Evolutionary conservation across 768 basidiomycete species (phyloP), one percentile per base, ranked within the genome.

Genomic region (Boletus vermiculosoides): DNA sequence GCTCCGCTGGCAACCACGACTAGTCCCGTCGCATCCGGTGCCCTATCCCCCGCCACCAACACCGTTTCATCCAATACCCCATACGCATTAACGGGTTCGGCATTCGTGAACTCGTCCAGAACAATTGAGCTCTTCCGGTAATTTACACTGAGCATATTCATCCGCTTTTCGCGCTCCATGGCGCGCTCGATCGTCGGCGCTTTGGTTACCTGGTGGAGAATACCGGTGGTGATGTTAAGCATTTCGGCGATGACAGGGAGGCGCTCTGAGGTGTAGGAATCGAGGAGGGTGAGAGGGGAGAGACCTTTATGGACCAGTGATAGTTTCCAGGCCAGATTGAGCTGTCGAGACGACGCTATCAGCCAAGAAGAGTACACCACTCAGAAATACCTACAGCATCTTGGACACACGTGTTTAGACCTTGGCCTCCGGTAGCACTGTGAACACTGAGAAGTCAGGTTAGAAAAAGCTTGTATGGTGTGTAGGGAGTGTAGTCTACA

Each of bases 311-410:
- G 52, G 11, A 78, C 78, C 4, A 78, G 67, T 2, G 78, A 68
- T 10, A 81, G 59, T 57, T 81, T 81, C 80, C 78, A 80, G 0
- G 65, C 71, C 2, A 80, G 62, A 57, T 81, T 80, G 60, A 71
- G 64, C 74, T 79, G 11, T 30, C 1, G 55, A 49, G 48, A 45
- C 2, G 18, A 44, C 2, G n/a, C 3, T n/a, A 9, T 54, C 28
- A 52, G 49, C 15, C 8, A 18, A 9, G 37, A 22, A 33, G 39
- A 41, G 23, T 5, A 40, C 4, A 10, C 6, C 15, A 54, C 59
- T 52, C 34, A 66, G 28, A 44, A 15, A 25, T 34, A 65, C 75
- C 42, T 52, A 78, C 77, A 16, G 70, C 58, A 60, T 78, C 76
- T 58, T 77, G 76, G 9, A 75, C 61, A 40, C 66, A 62, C 18